Conservation (phyloP, 192 early-diverging fungal species). For the Rhizophagus clarus region DNA sequence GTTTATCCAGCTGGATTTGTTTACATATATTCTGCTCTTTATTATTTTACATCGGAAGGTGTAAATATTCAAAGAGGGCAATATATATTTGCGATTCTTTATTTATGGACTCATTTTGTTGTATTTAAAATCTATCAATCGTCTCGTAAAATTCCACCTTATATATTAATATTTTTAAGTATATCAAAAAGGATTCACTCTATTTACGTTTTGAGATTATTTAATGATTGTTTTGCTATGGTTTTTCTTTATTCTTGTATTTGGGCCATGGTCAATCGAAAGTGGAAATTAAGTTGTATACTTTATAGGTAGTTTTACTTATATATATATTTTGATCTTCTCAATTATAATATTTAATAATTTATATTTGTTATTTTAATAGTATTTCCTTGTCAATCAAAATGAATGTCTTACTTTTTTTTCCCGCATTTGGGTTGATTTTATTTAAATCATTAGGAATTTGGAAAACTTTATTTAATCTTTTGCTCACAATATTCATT, state of each 20-base stretch:
- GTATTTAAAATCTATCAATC: conserved; percentile 73
- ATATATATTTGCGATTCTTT: conserved; percentile 79
- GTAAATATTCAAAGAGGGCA: conserved; percentile 73
- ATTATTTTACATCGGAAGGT: conserved; percentile 70
- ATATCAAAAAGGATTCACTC: conserved; percentile 90
- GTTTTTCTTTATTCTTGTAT: conserved; percentile 73
- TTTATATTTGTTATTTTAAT: conserved; percentile 22
- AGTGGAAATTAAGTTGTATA: conserved; percentile 54
- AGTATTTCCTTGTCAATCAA: conserved; percentile 88
- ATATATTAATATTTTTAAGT: conserved; percentile 61
- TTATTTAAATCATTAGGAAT: conserved; percentile 55
- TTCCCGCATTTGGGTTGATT: conserved; percentile 81
- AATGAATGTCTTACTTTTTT: conserved; percentile 93
- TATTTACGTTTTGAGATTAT: conserved; percentile 87
- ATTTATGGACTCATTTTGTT: conserved; percentile 64
- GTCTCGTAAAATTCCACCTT: conserved; percentile 67
- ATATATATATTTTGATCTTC: not conserved
- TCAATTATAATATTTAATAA: not conserved
- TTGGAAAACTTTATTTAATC: conserved; percentile 49
- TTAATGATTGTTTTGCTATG: conserved; percentile 94
- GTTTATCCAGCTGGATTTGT: conserved; percentile 97
- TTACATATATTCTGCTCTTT: conserved; percentile 78
- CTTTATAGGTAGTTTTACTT: conserved; percentile 65
- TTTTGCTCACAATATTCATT: conserved; percentile 47
- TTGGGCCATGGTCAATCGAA: conserved; percentile 58